These are phyloP conservation scores for Eutypa lata DNA, from an alignment of 2,329 filamentous ascomycete species.

Conservation along the genomic window DNA sequence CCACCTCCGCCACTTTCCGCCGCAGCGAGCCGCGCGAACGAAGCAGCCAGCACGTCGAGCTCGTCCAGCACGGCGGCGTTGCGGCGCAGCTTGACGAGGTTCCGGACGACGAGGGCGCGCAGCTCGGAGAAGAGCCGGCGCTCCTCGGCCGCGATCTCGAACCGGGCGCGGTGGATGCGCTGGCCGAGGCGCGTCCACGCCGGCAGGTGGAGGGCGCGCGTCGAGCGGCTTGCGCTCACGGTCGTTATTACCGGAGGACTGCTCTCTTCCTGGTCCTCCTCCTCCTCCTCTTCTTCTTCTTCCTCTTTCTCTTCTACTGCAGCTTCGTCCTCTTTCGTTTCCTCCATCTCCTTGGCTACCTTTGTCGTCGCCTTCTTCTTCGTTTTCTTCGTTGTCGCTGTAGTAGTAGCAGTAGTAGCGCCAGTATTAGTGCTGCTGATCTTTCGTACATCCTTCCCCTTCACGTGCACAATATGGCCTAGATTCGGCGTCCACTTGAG, in stretches of 20 bases:
- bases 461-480: slow-evolving; percentile 88
- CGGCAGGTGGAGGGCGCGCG: slow-evolving; percentile 77
- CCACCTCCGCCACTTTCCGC: slow-evolving; percentile 48
- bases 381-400: not conserved
- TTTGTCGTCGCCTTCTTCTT: not conserved
- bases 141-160: slow-evolving; percentile 81
- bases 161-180: slow-evolving; percentile 71
- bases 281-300: too few relatives aligned
- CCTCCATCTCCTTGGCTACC: slow-evolving; percentile 8
- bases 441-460: slow-evolving; percentile 65
- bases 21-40: slow-evolving; percentile 74
- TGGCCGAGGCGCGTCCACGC: slow-evolving; percentile 83
- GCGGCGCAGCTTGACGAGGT: slow-evolving; percentile 79
- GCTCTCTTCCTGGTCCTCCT: too few relatives aligned
- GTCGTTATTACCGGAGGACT: slow-evolving; percentile 33
- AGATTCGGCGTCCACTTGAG: slow-evolving; percentile 84
- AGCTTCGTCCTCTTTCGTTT: too few relatives aligned
- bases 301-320: too few relatives aligned
- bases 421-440: slow-evolving; percentile 6
- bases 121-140: slow-evolving; percentile 73
- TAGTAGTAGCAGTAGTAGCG: not conserved
- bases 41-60: slow-evolving; percentile 83
- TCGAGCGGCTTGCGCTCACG: slow-evolving; percentile 78
- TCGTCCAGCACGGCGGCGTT: slow-evolving; percentile 93
- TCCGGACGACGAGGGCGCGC: slow-evolving; percentile 72